A percentile compares a stretch with the other conserved stretches of the same genome.
Conservation (phyloP, 108 stramenopile genomes). For the Aurantiochytrium sp. region DNA sequence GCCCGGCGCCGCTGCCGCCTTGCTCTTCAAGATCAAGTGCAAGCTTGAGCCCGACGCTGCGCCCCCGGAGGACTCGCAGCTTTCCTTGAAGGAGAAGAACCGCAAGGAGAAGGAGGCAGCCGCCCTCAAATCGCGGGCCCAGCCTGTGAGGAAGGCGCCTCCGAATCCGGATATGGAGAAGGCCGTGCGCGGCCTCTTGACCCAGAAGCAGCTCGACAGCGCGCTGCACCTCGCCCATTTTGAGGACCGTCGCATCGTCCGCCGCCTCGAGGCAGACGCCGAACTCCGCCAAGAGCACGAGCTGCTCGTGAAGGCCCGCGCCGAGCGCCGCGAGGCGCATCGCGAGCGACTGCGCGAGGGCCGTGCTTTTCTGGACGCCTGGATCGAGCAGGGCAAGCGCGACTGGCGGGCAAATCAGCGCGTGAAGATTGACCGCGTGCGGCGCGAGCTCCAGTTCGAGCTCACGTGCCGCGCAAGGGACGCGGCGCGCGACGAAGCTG, state of each 20-base stretch:
- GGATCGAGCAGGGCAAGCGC: constrained; percentile 5
- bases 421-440: background rate
- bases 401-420: background rate
- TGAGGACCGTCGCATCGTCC: background rate
- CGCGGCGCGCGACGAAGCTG: background rate
- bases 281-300: background rate
- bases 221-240: background rate
- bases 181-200: background rate
- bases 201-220: background rate
- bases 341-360: background rate
- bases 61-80: background rate
- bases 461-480: constrained; percentile 6
- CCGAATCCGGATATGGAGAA: background rate
- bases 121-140: background rate
- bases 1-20: background rate
- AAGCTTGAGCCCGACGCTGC: background rate
- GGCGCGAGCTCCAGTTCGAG: background rate
- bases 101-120: background rate
- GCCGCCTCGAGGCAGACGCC: background rate
- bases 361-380: background rate
- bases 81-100: background rate
- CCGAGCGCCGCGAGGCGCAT: background rate
- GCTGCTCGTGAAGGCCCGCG: background rate
- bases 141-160: background rate
- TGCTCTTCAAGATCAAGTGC: background rate